Base-by-base conservation (phyloP, 805 yeast species). In the Candida boidinii region DNA sequence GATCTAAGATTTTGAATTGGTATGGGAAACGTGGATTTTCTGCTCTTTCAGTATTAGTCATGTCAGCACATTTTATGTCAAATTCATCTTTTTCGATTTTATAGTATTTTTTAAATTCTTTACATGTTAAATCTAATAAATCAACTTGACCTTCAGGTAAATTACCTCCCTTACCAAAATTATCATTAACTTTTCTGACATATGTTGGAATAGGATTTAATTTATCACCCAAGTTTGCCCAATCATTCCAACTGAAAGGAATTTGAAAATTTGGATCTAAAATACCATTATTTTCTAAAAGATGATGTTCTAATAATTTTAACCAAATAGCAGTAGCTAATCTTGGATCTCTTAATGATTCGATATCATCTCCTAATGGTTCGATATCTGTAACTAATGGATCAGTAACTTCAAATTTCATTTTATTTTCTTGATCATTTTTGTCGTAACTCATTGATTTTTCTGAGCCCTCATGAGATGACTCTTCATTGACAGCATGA, bases 241-340 rank as follows among this genome's bases (percentile, higher is more conserved):
- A 55, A 22, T 47, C 49, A 11, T 30, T 33, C 64, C 66, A 60
- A 27, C 48, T 36, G 34, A 60, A 60, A 1, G 61, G 60, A 4
- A 58, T 22, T 19, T 44, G 33, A 29, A 51, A 44, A 4, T 36
- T 23, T 4, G 55, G 44, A 29, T 48, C 49, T 9, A 50, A 27
- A 4, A 33, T 26, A 7, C 49, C 48, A 14, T 41, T 22, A 19
- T 46, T 36, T 17, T 39, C 36, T 9, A 31, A 17, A 12, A 52
- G 28, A 28, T 43, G 45, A 26, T 30, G 16, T 17, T 40, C 36
- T 16, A 50, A 24, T 13, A 39, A 35, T 13, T 36, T 26, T 14
- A 52, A 31, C 51, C 54, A 46, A 5, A 59, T 36, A 8, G 56
- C 53, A 5, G 56, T 58, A 23, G 55, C 38, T 7, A 58, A 35